Base-by-base conservation (phyloP, 352 stramenopile genomes). In the Globisporangium solare region DNA sequence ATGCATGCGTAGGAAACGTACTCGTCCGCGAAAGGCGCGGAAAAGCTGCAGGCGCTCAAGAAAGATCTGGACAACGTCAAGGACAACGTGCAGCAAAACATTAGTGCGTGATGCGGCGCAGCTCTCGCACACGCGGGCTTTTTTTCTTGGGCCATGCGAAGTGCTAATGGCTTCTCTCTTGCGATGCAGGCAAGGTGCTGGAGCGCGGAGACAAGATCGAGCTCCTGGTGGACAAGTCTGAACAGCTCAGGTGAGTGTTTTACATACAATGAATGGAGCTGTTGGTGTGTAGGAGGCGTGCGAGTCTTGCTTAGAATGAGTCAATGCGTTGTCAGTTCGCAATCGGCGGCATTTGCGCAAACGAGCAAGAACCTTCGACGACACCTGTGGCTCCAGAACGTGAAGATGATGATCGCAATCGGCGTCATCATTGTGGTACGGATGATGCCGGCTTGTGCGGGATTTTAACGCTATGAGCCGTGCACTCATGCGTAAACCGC, bases 121-220 rank as follows among this genome's bases (percentile, higher is more conserved):
- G 24, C 24, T 27, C 24, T 27, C 5, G 5, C 2, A 27, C 24
- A 5, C 2, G 24, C 24, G n/a, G n/a, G n/a, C n/a, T n/a, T n/a
- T n/a, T 5, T 27, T 5, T 27, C 2, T 27, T 27, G 24, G 24
- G 2, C 5, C 2, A 27, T 27, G 24, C 5, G 2, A 27, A 5
- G 27, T 8, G 27, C 27, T 35, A 35, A 35, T 35, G 27, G 7
- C 27, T 35, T 35, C 27, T 18, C 1, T 51, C 11, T 21, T 51
- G 37, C 52, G 54, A 50, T 42, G 12, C 21, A 92, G 83, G 61
- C 58, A 95, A 92, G 71, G 82, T 92, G 17, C 58, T 95, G 48
- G 83, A 95, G 51, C 76, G 86, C 6, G 86, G 86, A 13, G 86
- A 95, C 69, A 93, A 95, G 76, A 92, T 95, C 32, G 86, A 95